A percentile compares a stretch with the other conserved stretches of the same genome.
phyloP scores from a whole-genome alignment of 352 stramenopile species.

The Phytophthora syringae region DNA sequence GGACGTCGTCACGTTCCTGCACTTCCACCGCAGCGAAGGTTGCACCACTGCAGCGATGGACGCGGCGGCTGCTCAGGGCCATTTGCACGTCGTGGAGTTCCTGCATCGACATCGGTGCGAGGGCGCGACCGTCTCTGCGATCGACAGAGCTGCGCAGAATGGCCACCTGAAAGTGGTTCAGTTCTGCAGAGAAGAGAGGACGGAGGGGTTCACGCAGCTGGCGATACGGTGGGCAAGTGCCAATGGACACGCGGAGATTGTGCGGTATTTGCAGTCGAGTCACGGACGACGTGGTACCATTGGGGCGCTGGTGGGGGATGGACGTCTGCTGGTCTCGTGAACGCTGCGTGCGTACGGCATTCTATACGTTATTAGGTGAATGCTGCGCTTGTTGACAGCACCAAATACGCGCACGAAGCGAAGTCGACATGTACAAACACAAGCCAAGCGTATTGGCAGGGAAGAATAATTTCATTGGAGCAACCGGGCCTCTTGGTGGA shows the following conservation, averaged over 20 bases:
- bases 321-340: slow-evolving; percentile 20
- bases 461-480: too few relatives aligned
- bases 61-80: slow-evolving; percentile 35
- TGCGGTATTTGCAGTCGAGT: slow-evolving; percentile 28
- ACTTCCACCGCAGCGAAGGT: too few relatives aligned
- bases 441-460: too few relatives aligned
- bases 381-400: background rate
- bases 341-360: background rate
- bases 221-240: slow-evolving; percentile 40
- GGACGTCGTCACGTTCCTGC: slow-evolving; percentile 44
- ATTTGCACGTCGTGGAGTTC: slow-evolving; percentile 44
- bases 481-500: too few relatives aligned
- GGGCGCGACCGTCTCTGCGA: slow-evolving; percentile 42
- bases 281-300: slow-evolving; percentile 12
- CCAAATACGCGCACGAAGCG: too few relatives aligned
- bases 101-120: slow-evolving; percentile 39
- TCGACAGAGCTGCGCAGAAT: slow-evolving; percentile 49
- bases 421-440: background rate
- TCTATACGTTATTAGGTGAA: background rate
- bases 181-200: slow-evolving; percentile 34
- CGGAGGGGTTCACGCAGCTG: slow-evolving; percentile 35
- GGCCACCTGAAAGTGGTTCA: slow-evolving; percentile 39
- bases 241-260: slow-evolving; percentile 35
- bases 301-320: slow-evolving; percentile 20
- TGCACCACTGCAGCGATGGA: slow-evolving; percentile 46